These are phyloP conservation scores for Blastobotrys peoriensis DNA, from an alignment of 805 yeast species.

Conservation along the genomic window DNA sequence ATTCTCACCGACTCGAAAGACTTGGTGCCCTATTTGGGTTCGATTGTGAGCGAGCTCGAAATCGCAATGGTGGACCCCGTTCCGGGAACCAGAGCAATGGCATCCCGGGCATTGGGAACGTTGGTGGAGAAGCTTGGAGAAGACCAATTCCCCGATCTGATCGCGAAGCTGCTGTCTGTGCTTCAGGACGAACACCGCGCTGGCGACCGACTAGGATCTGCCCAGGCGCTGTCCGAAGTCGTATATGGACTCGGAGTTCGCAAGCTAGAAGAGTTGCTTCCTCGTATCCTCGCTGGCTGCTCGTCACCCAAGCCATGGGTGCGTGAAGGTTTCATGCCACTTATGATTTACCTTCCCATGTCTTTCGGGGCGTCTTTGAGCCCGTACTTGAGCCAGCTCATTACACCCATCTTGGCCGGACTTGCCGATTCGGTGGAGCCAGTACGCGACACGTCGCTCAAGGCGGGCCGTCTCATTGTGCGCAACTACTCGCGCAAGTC, in stretches of 20 bases:
- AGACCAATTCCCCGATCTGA: constrained; percentile 86
- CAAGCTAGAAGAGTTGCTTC: constrained; percentile 84
- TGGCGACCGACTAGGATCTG: constrained; percentile 94
- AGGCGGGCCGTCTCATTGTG: constrained; percentile 89
- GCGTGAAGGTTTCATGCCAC: constrained; percentile 89
- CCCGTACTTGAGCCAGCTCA: constrained; percentile 76
- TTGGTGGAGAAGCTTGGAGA: constrained; percentile 95
- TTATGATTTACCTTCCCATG: constrained; percentile 83
- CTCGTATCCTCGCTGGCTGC: constrained; percentile 69
- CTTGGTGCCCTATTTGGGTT: constrained; percentile 72
- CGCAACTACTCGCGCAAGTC: constrained; percentile 88
- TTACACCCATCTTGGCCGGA: constrained; percentile 89
- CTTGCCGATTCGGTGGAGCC: constrained; percentile 85
- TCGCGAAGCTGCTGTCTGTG: constrained; percentile 70
- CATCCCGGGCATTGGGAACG: constrained; percentile 95
- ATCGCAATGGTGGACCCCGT: constrained; percentile 98
- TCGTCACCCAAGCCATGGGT: constrained; percentile 59
- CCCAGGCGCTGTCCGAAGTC: constrained; percentile 94
- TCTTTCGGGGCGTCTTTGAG: constrained; percentile 90
- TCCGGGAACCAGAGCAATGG: constrained; percentile 93
- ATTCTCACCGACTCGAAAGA: constrained; percentile 87
- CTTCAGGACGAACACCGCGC: constrained; percentile 70
- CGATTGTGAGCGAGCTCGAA: constrained; percentile 76
- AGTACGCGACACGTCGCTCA: constrained; percentile 80
- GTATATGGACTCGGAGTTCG: constrained; percentile 83